These are phyloP conservation scores for Fusarium hostae DNA, from an alignment of 2,329 filamentous ascomycete species.

Conservation along the genomic window DNA sequence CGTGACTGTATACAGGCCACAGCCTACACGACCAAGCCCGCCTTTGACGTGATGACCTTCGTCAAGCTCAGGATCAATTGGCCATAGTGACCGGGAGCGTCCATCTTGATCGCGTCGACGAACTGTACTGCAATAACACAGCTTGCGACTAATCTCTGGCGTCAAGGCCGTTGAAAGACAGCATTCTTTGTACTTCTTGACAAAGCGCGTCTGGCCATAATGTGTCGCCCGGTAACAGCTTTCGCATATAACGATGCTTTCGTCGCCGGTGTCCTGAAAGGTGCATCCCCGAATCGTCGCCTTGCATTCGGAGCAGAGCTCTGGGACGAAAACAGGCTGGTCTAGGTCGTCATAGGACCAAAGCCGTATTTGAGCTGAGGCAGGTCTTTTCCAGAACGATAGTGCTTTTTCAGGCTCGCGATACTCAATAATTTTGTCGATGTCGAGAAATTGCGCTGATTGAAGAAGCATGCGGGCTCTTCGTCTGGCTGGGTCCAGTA, in stretches of 20 bases:
- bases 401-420: constrained; percentile 39
- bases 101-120: constrained; percentile 35
- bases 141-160: constrained; percentile 34
- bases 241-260: constrained; percentile 46
- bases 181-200: constrained; percentile 51
- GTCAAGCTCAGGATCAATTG: constrained; percentile 14
- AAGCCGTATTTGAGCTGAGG: constrained; percentile 40
- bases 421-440: constrained; percentile 53
- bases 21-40: constrained; percentile 1
- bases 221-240: constrained; percentile 47
- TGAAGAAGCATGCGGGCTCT: constrained; percentile 49
- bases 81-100: constrained; percentile 26
- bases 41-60: constrained; percentile 22
- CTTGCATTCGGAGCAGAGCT: constrained; percentile 33
- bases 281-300: constrained; percentile 39
- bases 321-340: constrained; percentile 34
- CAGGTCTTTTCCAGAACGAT: constrained; percentile 42
- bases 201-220: constrained; percentile 43
- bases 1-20: constrained; percentile 12
- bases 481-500: constrained; percentile 18
- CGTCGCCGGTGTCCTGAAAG: constrained; percentile 31
- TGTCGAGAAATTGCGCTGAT: constrained; percentile 50
- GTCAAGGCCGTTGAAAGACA: constrained; percentile 44
- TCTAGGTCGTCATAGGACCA: constrained; percentile 14
- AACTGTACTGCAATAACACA: constrained; percentile 43